Conservation (phyloP, 75 land plant species). For the Pinus albicaulis region DNA sequence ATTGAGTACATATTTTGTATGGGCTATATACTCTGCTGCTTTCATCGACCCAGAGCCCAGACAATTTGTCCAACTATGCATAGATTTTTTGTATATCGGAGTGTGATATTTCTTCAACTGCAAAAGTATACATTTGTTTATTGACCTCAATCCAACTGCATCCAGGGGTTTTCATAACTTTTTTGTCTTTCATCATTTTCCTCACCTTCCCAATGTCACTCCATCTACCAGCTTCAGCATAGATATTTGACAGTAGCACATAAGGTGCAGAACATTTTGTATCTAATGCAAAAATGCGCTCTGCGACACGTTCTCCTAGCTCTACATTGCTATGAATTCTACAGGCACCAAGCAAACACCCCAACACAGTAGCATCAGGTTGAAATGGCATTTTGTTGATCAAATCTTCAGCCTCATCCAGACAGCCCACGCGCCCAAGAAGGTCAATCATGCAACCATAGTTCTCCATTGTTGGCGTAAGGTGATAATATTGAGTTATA, state of each 20-base stretch:
- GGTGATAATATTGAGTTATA: not conserved
- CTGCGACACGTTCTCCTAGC: not conserved
- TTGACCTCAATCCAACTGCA: constrained; percentile 21
- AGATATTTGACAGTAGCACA: constrained; percentile 12
- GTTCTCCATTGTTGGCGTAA: constrained; percentile 13
- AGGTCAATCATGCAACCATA: not conserved
- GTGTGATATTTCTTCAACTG: constrained; percentile 12
- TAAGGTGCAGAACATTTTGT: not conserved
- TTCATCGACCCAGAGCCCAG: constrained; percentile 9
- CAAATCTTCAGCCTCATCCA: constrained; percentile 7
- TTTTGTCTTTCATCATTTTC: constrained; percentile 12
- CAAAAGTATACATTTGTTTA: constrained; percentile 13
- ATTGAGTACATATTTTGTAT: not conserved
- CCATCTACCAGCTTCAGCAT: constrained; percentile 27
- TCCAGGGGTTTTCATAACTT: constrained; percentile 12
- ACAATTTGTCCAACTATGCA: constrained; percentile 11
- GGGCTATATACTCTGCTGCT: not conserved
- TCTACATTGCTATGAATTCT: not conserved
- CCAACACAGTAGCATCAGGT: constrained; percentile 6
- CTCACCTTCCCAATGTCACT: constrained; percentile 7
- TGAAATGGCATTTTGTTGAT: constrained; percentile 2
- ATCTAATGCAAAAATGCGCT: not conserved
- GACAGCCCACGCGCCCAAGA: constrained; percentile 5
- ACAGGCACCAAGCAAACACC: constrained; percentile 2
- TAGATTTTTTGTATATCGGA: constrained; percentile 9